Evolutionary conservation across 208 protist species (phyloP).

Genomic region (Trichomonas tenax): DNA sequence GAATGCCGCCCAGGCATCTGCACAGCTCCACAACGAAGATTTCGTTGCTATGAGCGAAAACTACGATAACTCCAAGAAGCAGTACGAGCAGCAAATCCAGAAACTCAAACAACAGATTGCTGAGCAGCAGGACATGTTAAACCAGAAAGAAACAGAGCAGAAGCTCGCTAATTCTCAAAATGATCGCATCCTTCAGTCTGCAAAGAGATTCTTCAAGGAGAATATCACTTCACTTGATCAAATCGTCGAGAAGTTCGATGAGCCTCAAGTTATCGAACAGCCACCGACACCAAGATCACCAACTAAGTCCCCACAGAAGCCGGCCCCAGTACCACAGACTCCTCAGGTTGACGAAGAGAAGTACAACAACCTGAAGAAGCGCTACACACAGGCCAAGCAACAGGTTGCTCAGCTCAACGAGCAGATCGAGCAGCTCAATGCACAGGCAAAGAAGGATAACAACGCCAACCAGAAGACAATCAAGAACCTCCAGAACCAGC

Average conservation of each 20-base stretch:
- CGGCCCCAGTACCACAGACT: background rate
- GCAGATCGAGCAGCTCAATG: background rate
- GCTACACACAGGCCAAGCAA: background rate
- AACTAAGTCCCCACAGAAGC: background rate
- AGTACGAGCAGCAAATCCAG: background rate
- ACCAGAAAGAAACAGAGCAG: background rate
- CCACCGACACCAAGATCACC: background rate
- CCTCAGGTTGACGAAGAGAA: background rate
- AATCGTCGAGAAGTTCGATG: background rate
- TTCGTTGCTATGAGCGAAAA: background rate
- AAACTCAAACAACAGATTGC: background rate
- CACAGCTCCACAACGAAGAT: background rate
- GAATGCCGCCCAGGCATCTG: background rate
- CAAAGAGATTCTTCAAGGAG: background rate
- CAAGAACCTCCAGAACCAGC: background rate
- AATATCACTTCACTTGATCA: background rate
- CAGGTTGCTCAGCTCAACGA: background rate
- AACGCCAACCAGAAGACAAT: background rate
- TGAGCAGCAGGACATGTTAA: background rate
- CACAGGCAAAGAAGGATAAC: background rate
- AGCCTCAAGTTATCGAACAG: background rate
- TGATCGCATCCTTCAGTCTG: background rate
- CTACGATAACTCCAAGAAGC: background rate
- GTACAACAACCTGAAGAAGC: background rate
- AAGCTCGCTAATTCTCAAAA: background rate